phyloP scores from a whole-genome alignment of 164 flowering plant genomes.

The Sextonia rubra region DNA sequence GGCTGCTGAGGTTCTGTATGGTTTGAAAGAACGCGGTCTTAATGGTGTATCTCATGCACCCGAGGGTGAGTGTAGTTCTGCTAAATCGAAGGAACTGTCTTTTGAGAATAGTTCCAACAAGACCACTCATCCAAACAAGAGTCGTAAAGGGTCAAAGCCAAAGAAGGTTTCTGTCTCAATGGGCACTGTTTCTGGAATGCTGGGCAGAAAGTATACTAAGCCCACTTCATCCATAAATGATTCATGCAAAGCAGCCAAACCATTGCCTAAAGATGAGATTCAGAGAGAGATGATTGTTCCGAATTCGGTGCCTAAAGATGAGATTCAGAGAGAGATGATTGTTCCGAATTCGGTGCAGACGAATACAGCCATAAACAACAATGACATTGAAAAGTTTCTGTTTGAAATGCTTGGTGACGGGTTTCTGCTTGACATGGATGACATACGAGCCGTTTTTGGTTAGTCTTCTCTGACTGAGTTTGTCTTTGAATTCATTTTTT shows the following conservation, averaged over 20 bases:
- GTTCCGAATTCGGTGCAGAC: constrained; percentile 7
- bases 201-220: constrained; percentile 43
- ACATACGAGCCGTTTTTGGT: constrained; percentile 56
- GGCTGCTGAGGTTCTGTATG: constrained; percentile 41
- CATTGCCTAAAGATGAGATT: constrained; percentile 19
- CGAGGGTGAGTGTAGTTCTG: constrained; percentile 11
- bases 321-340: constrained; percentile 10
- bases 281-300: constrained; percentile 10
- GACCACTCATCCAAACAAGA: constrained; percentile 15
- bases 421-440: constrained; percentile 40
- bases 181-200: constrained; percentile 44
- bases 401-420: constrained; percentile 59
- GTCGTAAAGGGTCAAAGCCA: constrained; percentile 24
- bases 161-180: constrained; percentile 35
- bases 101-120: constrained; percentile 9
- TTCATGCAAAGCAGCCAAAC: constrained; percentile 26
- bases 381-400: constrained; percentile 51
- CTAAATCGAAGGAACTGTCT: constrained; percentile 9
- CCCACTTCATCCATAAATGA: constrained; percentile 19
- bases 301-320: constrained; percentile 15
- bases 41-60: constrained; percentile 6
- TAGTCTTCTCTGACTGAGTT: constrained; percentile 2
- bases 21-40: constrained; percentile 17
- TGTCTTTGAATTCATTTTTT: neutral
- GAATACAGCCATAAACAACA: constrained; percentile 18